Base-by-base conservation (phyloP, 768 basidiomycete species). In the Panellus pusillus region DNA sequence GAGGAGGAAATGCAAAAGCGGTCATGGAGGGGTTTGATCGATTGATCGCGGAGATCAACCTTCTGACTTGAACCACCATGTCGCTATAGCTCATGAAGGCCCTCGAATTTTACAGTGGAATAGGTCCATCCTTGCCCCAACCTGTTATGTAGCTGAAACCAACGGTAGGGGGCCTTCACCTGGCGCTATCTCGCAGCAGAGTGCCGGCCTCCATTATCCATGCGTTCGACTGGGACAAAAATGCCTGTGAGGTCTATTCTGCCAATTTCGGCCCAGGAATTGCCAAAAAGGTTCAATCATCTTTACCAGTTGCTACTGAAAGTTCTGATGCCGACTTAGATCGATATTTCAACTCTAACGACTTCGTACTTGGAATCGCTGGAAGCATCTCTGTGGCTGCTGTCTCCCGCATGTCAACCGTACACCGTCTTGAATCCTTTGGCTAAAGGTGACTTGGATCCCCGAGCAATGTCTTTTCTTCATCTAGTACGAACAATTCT, bases 221-320 rank as follows among this genome's bases (percentile, higher is more conserved):
- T 55, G 88, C 90, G n/a, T 90, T 85, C 63, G 91, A 92, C 66
- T 91, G 89, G 88, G 89, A 91, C 71, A 87, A 83, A 60, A 75
- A 73, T 17, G 88, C 88, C 32, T 86, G 83, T 60, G 76, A 76
- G 49, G 88, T 89, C 15, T 92, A 93, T 67, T 69, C 68, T 17
- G 74, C 77, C 17, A 91, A 91, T 67, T 71, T 82, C 63, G 79
- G 80, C 6, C 46, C 62, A 9, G 63, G 72, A 19, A 63, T 80
- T 27, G 77, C 80, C 14, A 66, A 70, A 63, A 86, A 80, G 72
- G 86, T 86, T 59, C 66, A 45, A 17, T 50, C 37, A 27, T 17
- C 28, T 39, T 44, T 38, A 44, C 20, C 27, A 6, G 6, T 18
- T 28, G 17, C 38, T n/a, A 6, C 12, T 18, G 20, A 13, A 2